Percentiles rank a stretch among this genome's conserved stretches.
phyloP scores from a whole-genome alignment of 2,329 filamentous ascomycete species.

The Cylindrodendrum hubeiense region DNA sequence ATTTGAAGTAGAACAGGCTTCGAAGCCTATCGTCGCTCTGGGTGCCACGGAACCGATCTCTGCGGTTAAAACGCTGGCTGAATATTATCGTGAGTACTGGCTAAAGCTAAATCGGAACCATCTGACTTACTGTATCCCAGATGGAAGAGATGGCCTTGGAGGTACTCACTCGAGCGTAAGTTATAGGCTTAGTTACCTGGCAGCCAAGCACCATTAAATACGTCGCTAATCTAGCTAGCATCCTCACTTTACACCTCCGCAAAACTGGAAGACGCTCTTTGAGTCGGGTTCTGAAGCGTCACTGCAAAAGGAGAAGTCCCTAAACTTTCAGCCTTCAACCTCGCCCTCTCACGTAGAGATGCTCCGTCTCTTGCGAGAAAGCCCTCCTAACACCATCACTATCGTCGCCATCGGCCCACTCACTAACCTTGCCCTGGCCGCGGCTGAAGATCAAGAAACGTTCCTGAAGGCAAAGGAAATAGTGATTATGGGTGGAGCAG shows the following conservation, averaged over 20 bases:
- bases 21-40: background rate
- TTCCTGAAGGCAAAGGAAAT: slow-evolving; percentile 87
- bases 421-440: slow-evolving; percentile 86
- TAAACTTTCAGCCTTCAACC: background rate
- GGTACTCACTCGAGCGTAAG: too few relatives aligned
- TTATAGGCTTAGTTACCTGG: too few relatives aligned
- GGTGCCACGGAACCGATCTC: background rate
- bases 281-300: background rate
- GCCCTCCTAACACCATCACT: slow-evolving; percentile 81
- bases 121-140: too few relatives aligned
- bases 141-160: too few relatives aligned
- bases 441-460: slow-evolving; percentile 82
- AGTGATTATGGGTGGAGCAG: slow-evolving; percentile 88
- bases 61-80: too few relatives aligned
- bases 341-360: slow-evolving; percentile 80
- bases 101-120: too few relatives aligned
- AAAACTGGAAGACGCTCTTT: background rate
- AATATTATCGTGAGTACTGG: too few relatives aligned
- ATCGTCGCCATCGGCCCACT: slow-evolving; percentile 88
- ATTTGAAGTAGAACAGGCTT: background rate
- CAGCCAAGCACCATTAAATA: too few relatives aligned
- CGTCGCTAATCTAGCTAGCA: background rate
- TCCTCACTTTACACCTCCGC: background rate
- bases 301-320: background rate
- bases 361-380: slow-evolving; percentile 78